These are phyloP conservation scores for Gigaspora rosea DNA, from an alignment of 192 early-diverging fungal species.

Conservation along the genomic window DNA sequence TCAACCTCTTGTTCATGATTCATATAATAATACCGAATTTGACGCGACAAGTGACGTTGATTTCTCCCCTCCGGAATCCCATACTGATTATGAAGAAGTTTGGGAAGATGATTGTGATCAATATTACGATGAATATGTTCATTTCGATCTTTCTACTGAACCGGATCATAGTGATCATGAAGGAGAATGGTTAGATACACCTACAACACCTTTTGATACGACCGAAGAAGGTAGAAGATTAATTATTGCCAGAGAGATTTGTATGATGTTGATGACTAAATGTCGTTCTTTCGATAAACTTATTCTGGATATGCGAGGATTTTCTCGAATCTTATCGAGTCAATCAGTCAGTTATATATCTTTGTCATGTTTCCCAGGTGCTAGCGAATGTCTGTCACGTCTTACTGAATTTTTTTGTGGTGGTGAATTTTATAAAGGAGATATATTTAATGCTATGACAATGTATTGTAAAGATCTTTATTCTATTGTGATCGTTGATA, in stretches of 20 bases:
- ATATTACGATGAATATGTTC: neutral
- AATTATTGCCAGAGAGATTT: neutral
- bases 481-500: neutral
- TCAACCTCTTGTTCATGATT: neutral
- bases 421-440: conserved; percentile 15
- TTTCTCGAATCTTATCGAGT: neutral
- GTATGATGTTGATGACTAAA: neutral
- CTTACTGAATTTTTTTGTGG: conserved; percentile 1
- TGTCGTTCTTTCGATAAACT: neutral
- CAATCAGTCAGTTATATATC: neutral
- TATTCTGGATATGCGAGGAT: neutral
- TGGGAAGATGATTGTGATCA: conserved; percentile 1
- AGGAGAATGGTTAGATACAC: neutral
- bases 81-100: conserved; percentile 13
- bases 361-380: neutral
- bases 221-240: neutral
- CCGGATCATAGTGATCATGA: conserved; percentile 12
- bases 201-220: neutral
- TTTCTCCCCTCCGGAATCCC: neutral
- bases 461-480: conserved; percentile 1
- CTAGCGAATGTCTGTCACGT: neutral
- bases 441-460: neutral
- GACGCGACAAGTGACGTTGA: neutral
- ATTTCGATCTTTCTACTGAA: neutral
- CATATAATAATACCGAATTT: neutral